Base-by-base conservation (phyloP, 2,329 filamentous ascomycete species). In the Cladophialophora bantiana region DNA sequence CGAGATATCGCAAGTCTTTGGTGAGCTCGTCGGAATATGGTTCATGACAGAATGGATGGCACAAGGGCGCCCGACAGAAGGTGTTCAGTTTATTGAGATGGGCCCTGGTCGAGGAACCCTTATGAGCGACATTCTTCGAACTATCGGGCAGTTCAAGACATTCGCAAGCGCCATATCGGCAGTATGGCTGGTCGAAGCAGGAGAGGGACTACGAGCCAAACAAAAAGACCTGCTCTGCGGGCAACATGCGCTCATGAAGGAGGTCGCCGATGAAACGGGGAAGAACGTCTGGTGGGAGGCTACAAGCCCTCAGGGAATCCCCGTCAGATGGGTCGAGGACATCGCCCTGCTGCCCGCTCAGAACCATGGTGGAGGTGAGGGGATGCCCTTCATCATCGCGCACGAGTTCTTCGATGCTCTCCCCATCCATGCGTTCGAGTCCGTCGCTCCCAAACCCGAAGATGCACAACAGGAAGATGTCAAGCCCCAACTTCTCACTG, bases 391-490 rank as follows among this genome's bases (percentile, higher is more conserved):
- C 78, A 96, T 99, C 68, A 87, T 98, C 57, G 95, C 95, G 4
- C 95, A 99, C 77, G 95, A 99, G 77, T 98, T 99, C 83, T 99
- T 99, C 81, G 95, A 99, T 73, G 95, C 95, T 2, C 88, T 99
- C 0, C 95, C 95, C 38, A 97, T 99, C 73, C 94, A 99, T 78
- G 89, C 92, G 68, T 99, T 99, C 77, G 90, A 98, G 78, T 90
- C 92, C 13, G 85, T 94, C 59, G 77, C 84, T 53, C 81, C 81
- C 70, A 77, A 81, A 13, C 77, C 81, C 42, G 75, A 83, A 65
- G 69, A 83, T 18, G 38, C 56, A 40, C 83, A n/a, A 81, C 81
- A 42, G 83, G 15, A 64, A 20, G 66, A 62, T 9, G 52, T 40
- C 6, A 59, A 56, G 20, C 84, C 58, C 80, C 78, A 73, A 82